Conservation (phyloP, 495 filamentous ascomycete genomes). For the Bacidia gigantensis region DNA sequence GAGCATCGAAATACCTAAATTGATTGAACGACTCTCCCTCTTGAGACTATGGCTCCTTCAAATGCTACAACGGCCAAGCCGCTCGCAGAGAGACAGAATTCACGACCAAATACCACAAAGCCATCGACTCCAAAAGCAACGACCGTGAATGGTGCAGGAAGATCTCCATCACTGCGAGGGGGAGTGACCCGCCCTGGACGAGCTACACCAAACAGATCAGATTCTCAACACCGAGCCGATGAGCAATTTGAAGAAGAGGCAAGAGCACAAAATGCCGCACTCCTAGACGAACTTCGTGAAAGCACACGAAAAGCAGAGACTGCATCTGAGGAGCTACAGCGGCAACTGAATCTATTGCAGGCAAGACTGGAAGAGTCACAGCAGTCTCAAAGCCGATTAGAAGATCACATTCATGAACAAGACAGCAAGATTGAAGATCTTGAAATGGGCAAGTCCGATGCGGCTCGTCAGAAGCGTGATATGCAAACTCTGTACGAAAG, state of each 20-base stretch:
- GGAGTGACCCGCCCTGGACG: slow-evolving; percentile 5
- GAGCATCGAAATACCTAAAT: too few species aligned
- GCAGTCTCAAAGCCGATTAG: slow-evolving; percentile 69
- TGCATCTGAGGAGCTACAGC: slow-evolving; percentile 64
- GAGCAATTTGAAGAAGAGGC: slow-evolving; percentile 39
- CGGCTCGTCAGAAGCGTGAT: slow-evolving; percentile 67
- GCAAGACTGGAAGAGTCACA: slow-evolving; percentile 73
- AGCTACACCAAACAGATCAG: background rate
- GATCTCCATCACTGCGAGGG: slow-evolving; percentile 12
- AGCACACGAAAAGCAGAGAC: slow-evolving; percentile 68
- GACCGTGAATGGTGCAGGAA: slow-evolving; percentile 11
- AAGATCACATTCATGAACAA: slow-evolving; percentile 71
- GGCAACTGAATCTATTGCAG: slow-evolving; percentile 74
- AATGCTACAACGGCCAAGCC: background rate
- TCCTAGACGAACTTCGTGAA: slow-evolving; percentile 74
- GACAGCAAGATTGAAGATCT: slow-evolving; percentile 68
- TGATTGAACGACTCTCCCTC: background rate
- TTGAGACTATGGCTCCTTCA: background rate
- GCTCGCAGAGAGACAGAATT: slow-evolving; percentile 1
- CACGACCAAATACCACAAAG: slow-evolving; percentile 8
- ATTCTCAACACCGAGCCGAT: slow-evolving; percentile 6
- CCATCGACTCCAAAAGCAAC: slow-evolving; percentile 5
- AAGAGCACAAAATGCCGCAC: slow-evolving; percentile 55
- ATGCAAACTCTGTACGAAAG: slow-evolving; percentile 80
- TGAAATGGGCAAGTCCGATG: slow-evolving; percentile 66